Evolutionary conservation across 2,329 filamentous ascomycete genomes (phyloP).

Genomic region (Calonectria montana): DNA sequence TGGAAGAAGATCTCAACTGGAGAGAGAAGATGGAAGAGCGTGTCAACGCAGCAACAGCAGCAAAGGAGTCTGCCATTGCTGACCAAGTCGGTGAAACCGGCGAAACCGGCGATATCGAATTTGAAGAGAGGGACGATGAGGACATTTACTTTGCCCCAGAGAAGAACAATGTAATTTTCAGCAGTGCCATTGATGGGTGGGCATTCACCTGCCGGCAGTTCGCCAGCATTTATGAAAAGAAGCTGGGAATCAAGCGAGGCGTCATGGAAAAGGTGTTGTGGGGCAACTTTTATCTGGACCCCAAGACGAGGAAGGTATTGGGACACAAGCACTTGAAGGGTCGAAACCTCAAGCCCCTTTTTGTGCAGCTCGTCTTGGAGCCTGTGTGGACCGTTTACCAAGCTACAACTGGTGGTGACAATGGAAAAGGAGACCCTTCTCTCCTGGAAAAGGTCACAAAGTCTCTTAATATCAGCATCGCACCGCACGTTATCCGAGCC

Average conservation of each 20-base stretch:
- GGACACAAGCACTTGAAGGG: conserved; percentile 94
- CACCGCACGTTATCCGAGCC: conserved; percentile 85
- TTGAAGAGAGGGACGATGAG: conserved; percentile 93
- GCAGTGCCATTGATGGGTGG: conserved; percentile 98
- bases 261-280: conserved; percentile 93
- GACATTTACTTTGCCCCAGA: conserved; percentile 98
- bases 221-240: conserved; percentile 93
- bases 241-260: conserved; percentile 91
- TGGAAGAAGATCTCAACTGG: conserved; percentile 99
- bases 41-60: conserved; percentile 76
- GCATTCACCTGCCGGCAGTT: conserved; percentile 97
- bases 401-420: conserved; percentile 85
- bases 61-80: conserved; percentile 63
- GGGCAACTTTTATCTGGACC: conserved; percentile 96
- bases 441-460: conserved; percentile 96
- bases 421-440: conserved; percentile 83
- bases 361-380: conserved; percentile 95
- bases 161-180: conserved; percentile 99
- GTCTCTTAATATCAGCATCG: conserved; percentile 84
- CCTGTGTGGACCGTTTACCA: conserved; percentile 97
- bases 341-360: conserved; percentile 92
- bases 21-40: conserved; percentile 91
- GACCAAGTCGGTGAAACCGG: conserved; percentile 65
- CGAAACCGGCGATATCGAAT: conserved; percentile 72
- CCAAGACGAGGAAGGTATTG: conserved; percentile 94